phyloP scores from a whole-genome alignment of 1,139 yeast genomes.

The Insectozyma bohioensis region DNA sequence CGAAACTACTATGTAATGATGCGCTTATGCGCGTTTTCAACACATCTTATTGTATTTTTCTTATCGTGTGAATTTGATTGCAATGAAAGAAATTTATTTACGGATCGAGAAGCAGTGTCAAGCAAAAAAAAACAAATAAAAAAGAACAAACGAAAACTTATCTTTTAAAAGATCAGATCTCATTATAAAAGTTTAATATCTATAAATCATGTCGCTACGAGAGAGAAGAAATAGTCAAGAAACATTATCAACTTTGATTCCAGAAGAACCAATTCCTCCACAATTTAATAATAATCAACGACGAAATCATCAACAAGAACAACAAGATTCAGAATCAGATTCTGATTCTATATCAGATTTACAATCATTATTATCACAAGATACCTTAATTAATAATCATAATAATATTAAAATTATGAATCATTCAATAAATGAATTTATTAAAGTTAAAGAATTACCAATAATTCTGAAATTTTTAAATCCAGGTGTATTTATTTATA shows the following conservation, averaged over 20 bases:
- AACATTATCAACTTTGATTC: constrained; percentile 13
- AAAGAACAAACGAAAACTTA: background rate
- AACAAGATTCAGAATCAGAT: background rate
- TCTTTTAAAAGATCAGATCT: too few species aligned
- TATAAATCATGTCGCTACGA: too few species aligned
- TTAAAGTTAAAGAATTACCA: constrained; percentile 25
- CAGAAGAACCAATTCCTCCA: constrained; percentile 5
- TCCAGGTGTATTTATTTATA: constrained; percentile 21
- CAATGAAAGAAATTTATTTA: too few species aligned
- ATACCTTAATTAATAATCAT: constrained; percentile 26
- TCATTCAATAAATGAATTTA: constrained; percentile 20
- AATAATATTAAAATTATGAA: constrained; percentile 21
- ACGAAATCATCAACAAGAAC: constrained; percentile 1
- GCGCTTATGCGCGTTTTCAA: too few species aligned
- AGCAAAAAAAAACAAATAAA: background rate
- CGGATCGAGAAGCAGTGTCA: too few species aligned
- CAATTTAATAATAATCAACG: background rate
- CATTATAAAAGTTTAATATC: too few species aligned
- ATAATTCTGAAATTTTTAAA: constrained; percentile 29
- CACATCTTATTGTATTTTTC: too few species aligned
- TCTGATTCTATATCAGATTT: constrained; percentile 16
- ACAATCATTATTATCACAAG: constrained; percentile 27
- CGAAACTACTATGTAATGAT: too few species aligned
- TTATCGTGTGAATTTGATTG: too few species aligned
- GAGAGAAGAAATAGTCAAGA: constrained; percentile 15